phyloP scores from a whole-genome alignment of 2,329 filamentous ascomycete genomes.

The Cladorrhinum sp. region DNA sequence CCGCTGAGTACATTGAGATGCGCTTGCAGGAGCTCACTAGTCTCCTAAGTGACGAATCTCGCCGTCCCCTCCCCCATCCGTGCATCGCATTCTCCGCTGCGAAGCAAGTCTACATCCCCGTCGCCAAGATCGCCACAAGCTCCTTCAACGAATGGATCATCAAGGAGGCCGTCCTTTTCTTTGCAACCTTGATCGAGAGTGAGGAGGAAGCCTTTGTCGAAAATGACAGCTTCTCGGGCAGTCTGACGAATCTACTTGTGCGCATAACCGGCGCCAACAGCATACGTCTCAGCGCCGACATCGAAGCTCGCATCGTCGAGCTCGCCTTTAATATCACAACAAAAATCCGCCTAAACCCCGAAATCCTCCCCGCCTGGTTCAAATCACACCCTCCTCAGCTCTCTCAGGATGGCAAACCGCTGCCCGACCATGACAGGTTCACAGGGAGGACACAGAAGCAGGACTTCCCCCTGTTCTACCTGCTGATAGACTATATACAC shows the following conservation, averaged over 20 bases:
- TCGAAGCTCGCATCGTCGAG: conserved; percentile 86
- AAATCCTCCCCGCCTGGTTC: conserved; percentile 90
- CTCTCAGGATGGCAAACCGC: conserved; percentile 39
- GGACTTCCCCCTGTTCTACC: conserved; percentile 93
- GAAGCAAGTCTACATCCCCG: conserved; percentile 84
- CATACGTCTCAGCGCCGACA: conserved; percentile 72
- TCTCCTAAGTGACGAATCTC: conserved; percentile 84
- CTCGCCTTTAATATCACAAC: conserved; percentile 93
- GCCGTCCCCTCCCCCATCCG: conserved; percentile 82
- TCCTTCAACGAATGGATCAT: conserved; percentile 85
- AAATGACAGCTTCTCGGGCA: conserved; percentile 78
- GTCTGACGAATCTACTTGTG: conserved; percentile 80
- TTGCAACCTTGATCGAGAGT: conserved; percentile 89
- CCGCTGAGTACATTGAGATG: conserved; percentile 60
- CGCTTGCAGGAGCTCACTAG: conserved; percentile 62
- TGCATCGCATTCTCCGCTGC: conserved; percentile 84
- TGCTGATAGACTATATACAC: conserved; percentile 94
- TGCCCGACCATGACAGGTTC: conserved; percentile 72
- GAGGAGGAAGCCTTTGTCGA: conserved; percentile 95
- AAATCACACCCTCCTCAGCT: conserved; percentile 48
- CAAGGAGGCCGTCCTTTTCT: conserved; percentile 78
- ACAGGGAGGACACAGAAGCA: conserved; percentile 82
- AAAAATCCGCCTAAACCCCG: conserved; percentile 87
- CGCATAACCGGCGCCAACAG: conserved; percentile 72
- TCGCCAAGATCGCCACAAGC: conserved; percentile 83